A percentile compares a stretch with the other conserved stretches of the same genome.
These are phyloP conservation scores for Pulicaria dysenterica DNA, from an alignment of 129 eudicot genomes.

Conservation along the genomic window DNA sequence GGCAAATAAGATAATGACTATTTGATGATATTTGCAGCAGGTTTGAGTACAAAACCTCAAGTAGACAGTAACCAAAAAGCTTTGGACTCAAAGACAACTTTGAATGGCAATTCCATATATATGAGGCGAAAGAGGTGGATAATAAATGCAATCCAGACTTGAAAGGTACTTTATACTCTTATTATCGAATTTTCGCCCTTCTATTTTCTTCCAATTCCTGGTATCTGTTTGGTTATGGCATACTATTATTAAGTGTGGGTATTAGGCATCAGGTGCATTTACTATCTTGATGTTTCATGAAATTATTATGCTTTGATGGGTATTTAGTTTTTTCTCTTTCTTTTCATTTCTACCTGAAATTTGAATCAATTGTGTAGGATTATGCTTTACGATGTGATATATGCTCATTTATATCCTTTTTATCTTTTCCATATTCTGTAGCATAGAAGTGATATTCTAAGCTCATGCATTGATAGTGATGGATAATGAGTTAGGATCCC, in stretches of 20 bases:
- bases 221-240: too few relatives aligned
- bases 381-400: not conserved
- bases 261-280: not conserved
- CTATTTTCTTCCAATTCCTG: too few relatives aligned
- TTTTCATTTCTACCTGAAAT: not conserved
- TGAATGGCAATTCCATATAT: slow-evolving; percentile 28
- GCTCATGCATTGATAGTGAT: not conserved
- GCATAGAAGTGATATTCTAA: not conserved
- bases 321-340: too few relatives aligned
- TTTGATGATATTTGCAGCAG: slow-evolving; percentile 27
- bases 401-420: not conserved
- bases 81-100: slow-evolving; percentile 11
- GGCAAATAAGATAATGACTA: not conserved
- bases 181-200: too few relatives aligned
- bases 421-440: too few relatives aligned
- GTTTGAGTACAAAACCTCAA: slow-evolving; percentile 42
- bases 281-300: too few relatives aligned
- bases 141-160: slow-evolving; percentile 6
- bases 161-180: slow-evolving; percentile 30
- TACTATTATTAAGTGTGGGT: too few relatives aligned
- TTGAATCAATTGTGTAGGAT: too few relatives aligned
- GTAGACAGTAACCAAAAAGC: slow-evolving; percentile 33
- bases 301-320: too few relatives aligned
- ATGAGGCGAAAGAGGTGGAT: slow-evolving; percentile 41
- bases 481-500: not conserved